Evolutionary conservation across 2,329 filamentous ascomycete genomes (phyloP).

Genomic region (Diplodia mutila): DNA sequence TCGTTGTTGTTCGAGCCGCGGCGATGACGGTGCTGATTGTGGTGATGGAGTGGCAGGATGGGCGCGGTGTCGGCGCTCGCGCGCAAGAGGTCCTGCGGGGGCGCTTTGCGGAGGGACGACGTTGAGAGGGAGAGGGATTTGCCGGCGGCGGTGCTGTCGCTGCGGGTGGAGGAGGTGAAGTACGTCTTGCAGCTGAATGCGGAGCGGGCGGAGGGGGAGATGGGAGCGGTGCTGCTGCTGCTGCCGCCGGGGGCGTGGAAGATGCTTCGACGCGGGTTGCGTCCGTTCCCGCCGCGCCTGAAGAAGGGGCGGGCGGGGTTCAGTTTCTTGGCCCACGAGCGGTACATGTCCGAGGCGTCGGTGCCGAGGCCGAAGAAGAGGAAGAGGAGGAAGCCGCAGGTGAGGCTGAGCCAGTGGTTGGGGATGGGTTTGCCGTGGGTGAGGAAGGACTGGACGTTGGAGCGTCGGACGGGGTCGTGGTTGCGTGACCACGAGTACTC

Average conservation of each 20-base stretch:
- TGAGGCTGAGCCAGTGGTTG: slow-evolving; percentile 63
- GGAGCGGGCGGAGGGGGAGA: background rate
- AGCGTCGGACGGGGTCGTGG: slow-evolving; percentile 57
- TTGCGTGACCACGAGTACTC: slow-evolving; percentile 58
- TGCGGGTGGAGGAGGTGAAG: background rate
- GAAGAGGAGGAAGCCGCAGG: slow-evolving; percentile 60
- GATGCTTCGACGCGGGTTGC: background rate
- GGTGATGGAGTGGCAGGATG: background rate
- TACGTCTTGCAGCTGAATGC: slow-evolving; percentile 6
- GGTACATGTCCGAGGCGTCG: slow-evolving; percentile 63
- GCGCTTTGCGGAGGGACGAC: background rate
- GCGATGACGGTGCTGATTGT: background rate
- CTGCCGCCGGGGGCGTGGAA: background rate
- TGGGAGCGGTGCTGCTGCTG: background rate
- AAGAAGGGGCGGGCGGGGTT: slow-evolving; percentile 39
- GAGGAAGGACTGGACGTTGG: slow-evolving; percentile 33
- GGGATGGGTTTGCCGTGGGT: slow-evolving; percentile 49
- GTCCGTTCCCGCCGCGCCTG: background rate
- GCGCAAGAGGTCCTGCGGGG: background rate
- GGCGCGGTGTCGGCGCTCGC: background rate
- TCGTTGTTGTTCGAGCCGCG: background rate
- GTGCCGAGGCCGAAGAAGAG: slow-evolving; percentile 67
- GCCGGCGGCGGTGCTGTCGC: background rate
- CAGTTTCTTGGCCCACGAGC: slow-evolving; percentile 46
- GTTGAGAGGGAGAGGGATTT: background rate